A percentile compares a stretch with the other conserved stretches of the same genome.
Conservation (phyloP, 2,329 filamentous ascomycete genomes). For the Nigrospora osmanthi region DNA sequence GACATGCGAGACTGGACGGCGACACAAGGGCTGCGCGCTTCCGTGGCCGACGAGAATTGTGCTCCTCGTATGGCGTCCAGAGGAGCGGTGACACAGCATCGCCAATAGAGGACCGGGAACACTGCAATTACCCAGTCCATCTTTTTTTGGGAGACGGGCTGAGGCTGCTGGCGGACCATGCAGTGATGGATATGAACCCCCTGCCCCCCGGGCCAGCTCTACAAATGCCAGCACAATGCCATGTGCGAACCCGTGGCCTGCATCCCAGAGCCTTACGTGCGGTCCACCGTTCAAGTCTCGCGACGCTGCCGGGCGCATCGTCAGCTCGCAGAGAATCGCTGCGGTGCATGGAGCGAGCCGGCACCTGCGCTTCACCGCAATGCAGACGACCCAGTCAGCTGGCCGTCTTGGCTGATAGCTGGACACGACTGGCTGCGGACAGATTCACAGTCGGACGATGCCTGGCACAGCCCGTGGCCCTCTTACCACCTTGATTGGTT, state of each 20-base stretch:
- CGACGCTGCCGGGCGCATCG: no score
- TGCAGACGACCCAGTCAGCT: no score
- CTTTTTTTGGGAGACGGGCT: conserved; percentile 1
- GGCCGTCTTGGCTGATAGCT: no score
- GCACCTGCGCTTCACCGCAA: no score
- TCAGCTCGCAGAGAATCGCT: no score
- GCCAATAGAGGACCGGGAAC: conserved; percentile 11
- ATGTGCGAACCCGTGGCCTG: neutral
- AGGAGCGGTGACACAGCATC: conserved; percentile 9
- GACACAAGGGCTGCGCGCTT: conserved; percentile 17
- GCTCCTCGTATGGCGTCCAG: conserved; percentile 16
- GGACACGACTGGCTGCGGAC: no score
- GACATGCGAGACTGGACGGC: conserved; percentile 11
- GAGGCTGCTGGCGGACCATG: neutral
- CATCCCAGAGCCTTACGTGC: neutral
- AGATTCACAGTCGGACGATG: no score
- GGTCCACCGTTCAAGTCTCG: neutral
- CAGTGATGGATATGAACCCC: neutral
- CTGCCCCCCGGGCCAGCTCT: neutral
- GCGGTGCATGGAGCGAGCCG: no score
- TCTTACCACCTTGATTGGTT: no score
- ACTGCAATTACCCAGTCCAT: conserved; percentile 14
- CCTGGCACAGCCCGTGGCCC: no score
- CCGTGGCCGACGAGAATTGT: conserved; percentile 22
- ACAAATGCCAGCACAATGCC: neutral